Evolutionary conservation across 257 asterid species (phyloP), one percentile per base, ranked within the genome.

Genomic region (Scutellaria baicalensis): DNA sequence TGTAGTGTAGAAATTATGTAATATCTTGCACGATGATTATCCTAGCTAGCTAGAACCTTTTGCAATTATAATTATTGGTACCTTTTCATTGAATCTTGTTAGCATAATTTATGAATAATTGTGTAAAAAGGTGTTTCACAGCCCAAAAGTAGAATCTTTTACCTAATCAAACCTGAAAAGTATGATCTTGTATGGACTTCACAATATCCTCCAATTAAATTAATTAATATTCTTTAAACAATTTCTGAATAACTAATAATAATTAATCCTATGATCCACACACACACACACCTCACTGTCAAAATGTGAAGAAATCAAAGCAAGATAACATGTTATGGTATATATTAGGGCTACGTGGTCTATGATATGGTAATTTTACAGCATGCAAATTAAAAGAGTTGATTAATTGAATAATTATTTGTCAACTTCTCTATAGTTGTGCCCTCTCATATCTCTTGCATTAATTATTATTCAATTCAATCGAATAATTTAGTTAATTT

Each of bases 101-200:
- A 49, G 61, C 59, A 56, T 59, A 64, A 61, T 54, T 18, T 23
- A 48, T 27, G 51, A 66, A 55, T 66, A 10, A 54, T 66, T 72
- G 78, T 18, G 36, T 42, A 39, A 43, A 77, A 66, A 77, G 68
- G 67, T 66, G 67, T 48, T 59, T 49, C 9, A 48, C 56, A 45
- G 16, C 66, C 56, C 75, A 59, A 71, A 71, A 54, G 70, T 51
- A 18, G 16, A 35, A 52, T 66, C 38, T 65, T 58, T 49, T 17
- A 38, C 16, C 61, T 8, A 50, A 66, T 66, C 77, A 71, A 66
- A 66, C 66, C 81, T 77, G 77, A 77, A 77, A 77, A 68, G 74
- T 60, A 14, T 35, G 78, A 52, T 50, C 49, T 66, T 48, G 67
- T 66, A 50, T 65, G 52, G 42, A 59, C 70, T 48, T 55, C 62